Conservation (phyloP, 768 basidiomycete species). For the Xerocomellus amylosporus region DNA sequence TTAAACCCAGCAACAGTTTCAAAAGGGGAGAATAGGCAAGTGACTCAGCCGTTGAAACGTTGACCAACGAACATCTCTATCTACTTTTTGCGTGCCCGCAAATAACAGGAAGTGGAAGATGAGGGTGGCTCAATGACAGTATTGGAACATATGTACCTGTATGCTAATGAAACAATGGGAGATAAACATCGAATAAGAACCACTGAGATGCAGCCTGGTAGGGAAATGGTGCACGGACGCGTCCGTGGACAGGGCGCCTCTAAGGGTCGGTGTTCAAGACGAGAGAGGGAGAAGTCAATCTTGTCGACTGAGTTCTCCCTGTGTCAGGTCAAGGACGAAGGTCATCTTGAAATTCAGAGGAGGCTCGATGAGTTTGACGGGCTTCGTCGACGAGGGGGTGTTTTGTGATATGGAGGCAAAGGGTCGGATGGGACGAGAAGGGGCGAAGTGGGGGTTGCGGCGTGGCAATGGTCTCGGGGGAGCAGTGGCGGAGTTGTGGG, state of each 20-base stretch:
- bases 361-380: constrained; percentile 76
- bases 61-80: not conserved
- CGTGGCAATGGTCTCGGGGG: constrained; percentile 36
- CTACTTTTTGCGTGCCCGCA: not conserved
- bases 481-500: constrained; percentile 32
- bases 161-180: constrained; percentile 20
- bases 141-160: constrained; percentile 12
- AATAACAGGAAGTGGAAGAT: not conserved
- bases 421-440: constrained; percentile 75
- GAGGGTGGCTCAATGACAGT: constrained; percentile 5
- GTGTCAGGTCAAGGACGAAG: constrained; percentile 78
- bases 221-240: not conserved
- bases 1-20: not conserved
- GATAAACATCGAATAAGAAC: constrained; percentile 26
- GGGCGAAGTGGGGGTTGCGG: constrained; percentile 55
- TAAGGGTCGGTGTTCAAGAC: not conserved
- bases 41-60: not conserved
- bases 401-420: constrained; percentile 57
- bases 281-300: constrained; percentile 33
- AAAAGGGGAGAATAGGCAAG: not conserved
- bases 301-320: constrained; percentile 77
- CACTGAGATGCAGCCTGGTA: constrained; percentile 2
- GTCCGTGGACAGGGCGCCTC: not conserved
- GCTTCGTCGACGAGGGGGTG: constrained; percentile 36
- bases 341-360: constrained; percentile 67